Percentiles rank a stretch among this genome's conserved stretches.
These are phyloP conservation scores for Elongisporangium prolatum DNA, from an alignment of 352 stramenopile species.

Conservation along the genomic window DNA sequence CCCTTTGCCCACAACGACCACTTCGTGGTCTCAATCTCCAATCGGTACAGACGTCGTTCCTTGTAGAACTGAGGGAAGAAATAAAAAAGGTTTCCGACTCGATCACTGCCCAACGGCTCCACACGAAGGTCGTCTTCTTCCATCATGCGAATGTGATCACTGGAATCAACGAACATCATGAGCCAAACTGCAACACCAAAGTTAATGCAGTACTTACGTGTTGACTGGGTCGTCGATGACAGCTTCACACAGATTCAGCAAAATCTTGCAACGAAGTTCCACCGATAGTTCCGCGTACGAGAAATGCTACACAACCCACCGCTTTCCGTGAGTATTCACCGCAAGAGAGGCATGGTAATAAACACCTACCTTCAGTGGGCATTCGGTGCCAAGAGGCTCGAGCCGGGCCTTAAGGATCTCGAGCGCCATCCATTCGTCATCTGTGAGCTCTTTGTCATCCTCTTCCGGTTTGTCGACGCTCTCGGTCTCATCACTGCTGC, in stretches of 20 bases:
- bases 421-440: slow-evolving; percentile 72
- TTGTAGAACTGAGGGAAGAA: slow-evolving; percentile 88
- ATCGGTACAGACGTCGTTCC: slow-evolving; percentile 72
- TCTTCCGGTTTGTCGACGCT: slow-evolving; percentile 3
- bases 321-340: background rate
- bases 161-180: slow-evolving; percentile 13
- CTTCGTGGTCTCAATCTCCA: slow-evolving; percentile 34
- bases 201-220: slow-evolving; percentile 31
- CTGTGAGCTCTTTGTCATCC: slow-evolving; percentile 41
- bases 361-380: slow-evolving; percentile 42
- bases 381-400: slow-evolving; percentile 42
- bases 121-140: slow-evolving; percentile 81
- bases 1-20: slow-evolving; percentile 82
- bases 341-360: background rate
- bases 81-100: slow-evolving; percentile 69
- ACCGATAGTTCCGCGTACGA: slow-evolving; percentile 69
- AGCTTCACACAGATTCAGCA: slow-evolving; percentile 78
- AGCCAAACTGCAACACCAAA: too few relatives aligned
- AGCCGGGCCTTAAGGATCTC: slow-evolving; percentile 57
- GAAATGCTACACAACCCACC: slow-evolving; percentile 45
- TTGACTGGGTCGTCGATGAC: slow-evolving; percentile 76
- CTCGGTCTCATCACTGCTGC: slow-evolving; percentile 12
- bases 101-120: slow-evolving; percentile 69
- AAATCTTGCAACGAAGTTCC: slow-evolving; percentile 72
- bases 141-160: slow-evolving; percentile 83